Evolutionary conservation across 129 eudicot species (phyloP).

Genomic region (Ambrosia trifida): DNA sequence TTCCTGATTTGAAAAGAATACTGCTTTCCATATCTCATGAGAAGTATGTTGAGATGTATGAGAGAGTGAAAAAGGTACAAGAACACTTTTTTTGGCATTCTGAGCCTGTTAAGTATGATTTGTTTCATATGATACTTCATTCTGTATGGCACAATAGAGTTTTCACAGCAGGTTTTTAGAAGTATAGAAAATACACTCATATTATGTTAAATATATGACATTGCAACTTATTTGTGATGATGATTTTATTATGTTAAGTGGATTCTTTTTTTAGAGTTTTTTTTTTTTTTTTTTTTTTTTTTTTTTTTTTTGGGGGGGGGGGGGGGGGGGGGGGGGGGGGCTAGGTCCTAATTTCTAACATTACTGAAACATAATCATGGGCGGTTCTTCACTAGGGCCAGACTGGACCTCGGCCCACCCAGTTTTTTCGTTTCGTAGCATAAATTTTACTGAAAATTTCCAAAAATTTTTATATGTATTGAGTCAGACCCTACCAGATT

Average conservation of each 20-base stretch:
- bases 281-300: background rate
- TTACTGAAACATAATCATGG: no score
- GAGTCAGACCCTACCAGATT: no score
- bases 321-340: no score
- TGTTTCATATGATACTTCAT: constrained; percentile 77
- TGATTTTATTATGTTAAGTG: background rate
- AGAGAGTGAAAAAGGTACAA: constrained; percentile 55
- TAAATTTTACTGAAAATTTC: no score
- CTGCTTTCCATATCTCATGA: constrained; percentile 50
- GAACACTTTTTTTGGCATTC: constrained; percentile 71
- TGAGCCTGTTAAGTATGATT: constrained; percentile 63
- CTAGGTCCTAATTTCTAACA: no score
- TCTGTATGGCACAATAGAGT: constrained; percentile 73
- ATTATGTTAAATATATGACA: constrained; percentile 1
- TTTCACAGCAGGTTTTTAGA: constrained; percentile 23
- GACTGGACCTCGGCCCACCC: no score
- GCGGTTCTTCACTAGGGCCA: no score
- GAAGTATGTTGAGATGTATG: constrained; percentile 57
- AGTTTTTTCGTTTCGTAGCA: no score
- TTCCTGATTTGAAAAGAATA: constrained; percentile 56
- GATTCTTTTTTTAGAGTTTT: background rate
- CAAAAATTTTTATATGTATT: no score
- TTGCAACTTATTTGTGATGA: background rate
- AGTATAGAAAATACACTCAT: background rate
- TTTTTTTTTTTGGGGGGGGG: no score